phyloP scores from a whole-genome alignment of 371 early-diverging fungal genomes.

The Dinochytrium kinnereticum region DNA sequence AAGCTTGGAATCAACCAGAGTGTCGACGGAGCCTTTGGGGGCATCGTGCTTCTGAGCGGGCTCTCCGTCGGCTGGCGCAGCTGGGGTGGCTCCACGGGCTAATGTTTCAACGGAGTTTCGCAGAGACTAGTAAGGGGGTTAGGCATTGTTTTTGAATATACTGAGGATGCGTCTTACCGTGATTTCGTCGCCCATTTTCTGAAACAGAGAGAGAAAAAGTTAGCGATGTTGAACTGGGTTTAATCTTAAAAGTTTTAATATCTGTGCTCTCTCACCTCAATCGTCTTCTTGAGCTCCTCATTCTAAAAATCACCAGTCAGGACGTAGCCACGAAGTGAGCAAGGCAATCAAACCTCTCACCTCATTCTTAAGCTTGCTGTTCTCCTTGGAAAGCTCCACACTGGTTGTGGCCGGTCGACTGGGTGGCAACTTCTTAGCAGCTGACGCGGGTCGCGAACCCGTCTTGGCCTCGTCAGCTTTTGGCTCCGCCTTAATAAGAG shows the following conservation, averaged over 20 bases:
- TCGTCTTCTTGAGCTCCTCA: constrained; percentile 2
- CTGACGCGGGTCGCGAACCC: not conserved
- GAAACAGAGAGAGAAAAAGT: not conserved
- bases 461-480: not conserved
- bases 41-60: not conserved
- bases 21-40: constrained; percentile 5
- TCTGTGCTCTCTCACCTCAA: not conserved
- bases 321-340: not conserved
- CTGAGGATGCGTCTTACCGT: too few species aligned
- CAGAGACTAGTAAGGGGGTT: too few species aligned
- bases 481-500: not conserved
- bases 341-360: not conserved
- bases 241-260: not conserved
- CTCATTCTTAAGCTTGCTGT: not conserved
- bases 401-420: not conserved
- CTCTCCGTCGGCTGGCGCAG: too few species aligned
- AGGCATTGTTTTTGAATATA: too few species aligned
- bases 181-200: not conserved
- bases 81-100: too few species aligned
- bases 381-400: not conserved
- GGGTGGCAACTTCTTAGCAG: not conserved
- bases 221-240: not conserved
- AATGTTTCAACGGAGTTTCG: not conserved
- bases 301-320: not conserved
- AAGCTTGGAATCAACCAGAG: not conserved